Evolutionary conservation across 257 asterid species (phyloP).

Genomic region (Lycium barbarum): DNA sequence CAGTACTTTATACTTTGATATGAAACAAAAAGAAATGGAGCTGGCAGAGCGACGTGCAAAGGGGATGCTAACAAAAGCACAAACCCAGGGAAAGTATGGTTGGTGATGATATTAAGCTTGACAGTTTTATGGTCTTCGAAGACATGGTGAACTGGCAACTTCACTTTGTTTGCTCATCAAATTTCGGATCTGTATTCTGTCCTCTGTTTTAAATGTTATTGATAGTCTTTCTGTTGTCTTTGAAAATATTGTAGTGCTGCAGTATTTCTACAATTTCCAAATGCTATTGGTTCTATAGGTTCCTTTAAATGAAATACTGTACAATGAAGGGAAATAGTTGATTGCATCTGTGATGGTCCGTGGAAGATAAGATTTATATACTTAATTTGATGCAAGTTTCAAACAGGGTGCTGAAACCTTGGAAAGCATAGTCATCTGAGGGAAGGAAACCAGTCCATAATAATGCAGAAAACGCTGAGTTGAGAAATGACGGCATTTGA

Average conservation of each 20-base stretch:
- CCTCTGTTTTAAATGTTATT: background rate
- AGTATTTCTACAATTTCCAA: background rate
- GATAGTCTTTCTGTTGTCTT: constrained; percentile 7
- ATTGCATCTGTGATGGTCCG: background rate
- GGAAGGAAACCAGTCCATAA: background rate
- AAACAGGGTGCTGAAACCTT: background rate
- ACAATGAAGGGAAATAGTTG: background rate
- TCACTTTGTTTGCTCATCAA: background rate
- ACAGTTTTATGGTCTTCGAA: constrained; percentile 12
- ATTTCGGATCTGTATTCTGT: background rate
- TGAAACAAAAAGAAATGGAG: constrained; percentile 86
- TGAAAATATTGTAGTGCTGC: background rate
- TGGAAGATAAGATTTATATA: background rate
- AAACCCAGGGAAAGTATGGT: constrained; percentile 97
- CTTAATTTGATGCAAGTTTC: background rate
- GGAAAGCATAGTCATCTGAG: background rate
- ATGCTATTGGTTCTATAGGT: background rate
- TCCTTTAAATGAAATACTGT: background rate
- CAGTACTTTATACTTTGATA: constrained; percentile 70
- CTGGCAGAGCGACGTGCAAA: constrained; percentile 83
- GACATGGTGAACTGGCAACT: constrained; percentile 13
- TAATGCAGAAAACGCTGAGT: background rate
- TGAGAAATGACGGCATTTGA: background rate
- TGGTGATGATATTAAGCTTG: constrained; percentile 62
- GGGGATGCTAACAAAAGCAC: constrained; percentile 90